Evolutionary conservation across 2,329 filamentous ascomycete species (phyloP), one percentile per base, ranked within the genome.

Genomic region (Curvularia hawaiiensis): DNA sequence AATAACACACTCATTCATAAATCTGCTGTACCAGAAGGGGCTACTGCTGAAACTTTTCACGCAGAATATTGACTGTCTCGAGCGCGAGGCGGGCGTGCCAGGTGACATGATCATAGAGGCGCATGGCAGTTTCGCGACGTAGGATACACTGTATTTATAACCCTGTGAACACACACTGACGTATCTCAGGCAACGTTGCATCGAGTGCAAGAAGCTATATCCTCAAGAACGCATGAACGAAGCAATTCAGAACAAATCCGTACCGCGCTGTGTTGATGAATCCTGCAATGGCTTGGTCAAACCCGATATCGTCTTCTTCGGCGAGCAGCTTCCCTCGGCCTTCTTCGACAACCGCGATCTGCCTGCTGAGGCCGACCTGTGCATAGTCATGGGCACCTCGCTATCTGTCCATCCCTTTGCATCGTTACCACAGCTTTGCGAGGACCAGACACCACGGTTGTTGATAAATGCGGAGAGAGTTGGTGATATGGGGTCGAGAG

Each of bases 51-150:
- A 92, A 81, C 85, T 95, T 52, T 99, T 98, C 76, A 97, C 95
- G 0, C 95, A 99, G 73, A 99, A 99, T 72, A 98, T 99, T 65
- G 95, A 99, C 79, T 97, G 92, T 69, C 83, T 99, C 12, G 95
- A 99, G 78, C 86, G 93, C 22, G 84, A 86, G 65, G 95, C 94
- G 12, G 95, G 95, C 26, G 88, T 99, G 0, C 90, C 92, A 0
- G 83, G 80, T 0, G 87, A 94, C 2, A 88, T 85, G 75, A 93
- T 99, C 49, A 83, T 99, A 31, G 94, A 98, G 77, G 95, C 95
- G 0, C 95, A 99, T 75, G 95, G 95, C 45, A 97, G 92, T 74
- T 99, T 98, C 74, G 94, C 94, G 22, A 65, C 61, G 66, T 72
- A 31, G 58, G n/a, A 18, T 11, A 26, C n/a, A 28, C 6, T 16